A percentile compares a stretch with the other conserved stretches of the same genome.
phyloP scores from a whole-genome alignment of 148 eudicot genomes.

The Rhododendron mucronatum region DNA sequence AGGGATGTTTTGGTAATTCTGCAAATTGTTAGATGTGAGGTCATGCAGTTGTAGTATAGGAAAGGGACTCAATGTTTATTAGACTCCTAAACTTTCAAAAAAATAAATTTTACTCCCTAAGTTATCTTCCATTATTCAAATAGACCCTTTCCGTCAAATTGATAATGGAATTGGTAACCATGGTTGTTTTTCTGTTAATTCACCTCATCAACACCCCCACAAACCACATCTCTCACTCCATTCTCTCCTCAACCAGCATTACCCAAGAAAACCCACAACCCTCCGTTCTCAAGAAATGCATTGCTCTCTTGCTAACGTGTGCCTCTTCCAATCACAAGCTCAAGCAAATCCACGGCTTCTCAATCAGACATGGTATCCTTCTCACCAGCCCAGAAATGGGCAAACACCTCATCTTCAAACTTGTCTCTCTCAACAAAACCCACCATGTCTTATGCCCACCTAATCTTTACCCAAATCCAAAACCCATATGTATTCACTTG shows the following conservation, averaged over 20 bases:
- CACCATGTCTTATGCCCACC: slow-evolving; percentile 50
- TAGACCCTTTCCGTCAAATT: too few species aligned
- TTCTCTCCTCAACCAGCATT: not conserved
- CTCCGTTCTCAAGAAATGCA: slow-evolving; percentile 53
- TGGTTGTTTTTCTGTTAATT: not conserved
- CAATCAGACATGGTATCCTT: slow-evolving; percentile 61
- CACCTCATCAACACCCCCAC: not conserved
- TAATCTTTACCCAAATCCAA: slow-evolving; percentile 44
- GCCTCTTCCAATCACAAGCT: slow-evolving; percentile 55
- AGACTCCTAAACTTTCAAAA: too few species aligned
- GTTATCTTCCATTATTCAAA: too few species aligned
- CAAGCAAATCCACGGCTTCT: slow-evolving; percentile 73
- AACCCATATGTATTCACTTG: slow-evolving; percentile 64
- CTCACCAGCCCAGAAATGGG: slow-evolving; percentile 47
- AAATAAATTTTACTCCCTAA: too few species aligned
- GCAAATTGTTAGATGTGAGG: too few species aligned
- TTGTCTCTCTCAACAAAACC: slow-evolving; percentile 42
- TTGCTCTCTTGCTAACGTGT: slow-evolving; percentile 57
- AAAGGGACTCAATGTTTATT: too few species aligned
- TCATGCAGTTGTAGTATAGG: too few species aligned
- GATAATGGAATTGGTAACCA: too few species aligned
- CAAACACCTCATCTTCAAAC: slow-evolving; percentile 60
- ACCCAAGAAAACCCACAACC: slow-evolving; percentile 27
- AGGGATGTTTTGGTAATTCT: too few species aligned
- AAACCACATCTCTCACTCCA: not conserved